Base-by-base conservation (phyloP, 1,284 basidiomycete genomes). In the Ganoderma sinense region DNA sequence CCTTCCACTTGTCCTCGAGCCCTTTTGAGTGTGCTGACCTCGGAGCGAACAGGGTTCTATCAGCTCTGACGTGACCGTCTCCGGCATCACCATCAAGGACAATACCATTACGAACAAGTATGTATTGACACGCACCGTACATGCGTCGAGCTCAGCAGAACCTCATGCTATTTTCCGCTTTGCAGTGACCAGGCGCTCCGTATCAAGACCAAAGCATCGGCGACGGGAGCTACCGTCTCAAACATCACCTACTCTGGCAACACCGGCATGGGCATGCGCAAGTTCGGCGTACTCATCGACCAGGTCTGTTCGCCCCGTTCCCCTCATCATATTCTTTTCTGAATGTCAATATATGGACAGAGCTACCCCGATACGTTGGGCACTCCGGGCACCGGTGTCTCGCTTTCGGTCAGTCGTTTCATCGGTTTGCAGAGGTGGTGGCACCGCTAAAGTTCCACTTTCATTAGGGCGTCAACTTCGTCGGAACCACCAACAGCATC, bases 21-120 rank as follows among this genome's bases (percentile, higher is more conserved):
- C 53, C 7, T 16, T 5, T 7, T 31, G 13, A 55, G 4, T 6
- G 8, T 31, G 3, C 53, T 56, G 29, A 33, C 26, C 13, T 20
- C 6, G 36, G 6, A 5, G 16, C 20, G 23, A 23, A 4, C 33
- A 81, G 77, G 89, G 89, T 33, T 90, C 88, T 0, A 85, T 90
- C 68, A 66, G 75, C 40, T 86, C 85, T 0, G 77, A 82, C 59
- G 80, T 78, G 13, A 83, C 83, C 4, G 87, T 91, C 26, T 82
- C 82, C 1, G 81, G 79, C 31, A 80, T 91, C 53, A 74, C 80
- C 43, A 84, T 91, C 71, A 79, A 77, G 1, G 80, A 81, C 31
- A 91, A 91, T 77, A 86, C 78, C 4, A 73, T 82, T 66, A 73
- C 62, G 26, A 77, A 79, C 74, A 80, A 76, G 77, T 80, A 60